Evolutionary conservation across 1,139 yeast species (phyloP).

Genomic region (Scheffersomyces titani): DNA sequence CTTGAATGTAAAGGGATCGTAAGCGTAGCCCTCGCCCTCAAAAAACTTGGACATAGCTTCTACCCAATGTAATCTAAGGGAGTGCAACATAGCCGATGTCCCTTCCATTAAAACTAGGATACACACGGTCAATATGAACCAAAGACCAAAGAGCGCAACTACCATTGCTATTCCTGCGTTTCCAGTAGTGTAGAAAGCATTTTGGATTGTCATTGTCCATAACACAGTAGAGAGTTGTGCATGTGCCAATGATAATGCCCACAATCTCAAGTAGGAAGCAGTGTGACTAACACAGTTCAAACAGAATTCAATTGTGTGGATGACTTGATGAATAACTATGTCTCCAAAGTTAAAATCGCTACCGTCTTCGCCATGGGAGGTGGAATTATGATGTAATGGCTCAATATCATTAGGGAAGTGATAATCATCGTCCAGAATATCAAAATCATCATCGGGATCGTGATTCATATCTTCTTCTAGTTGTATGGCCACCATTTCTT

Average conservation of each 20-base stretch:
- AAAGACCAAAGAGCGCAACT: slow-evolving; percentile 70
- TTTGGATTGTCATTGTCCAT: slow-evolving; percentile 77
- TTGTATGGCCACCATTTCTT: slow-evolving; percentile 35
- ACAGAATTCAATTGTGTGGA: slow-evolving; percentile 79
- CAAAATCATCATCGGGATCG: slow-evolving; percentile 33
- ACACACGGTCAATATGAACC: slow-evolving; percentile 74
- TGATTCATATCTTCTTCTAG: slow-evolving; percentile 24
- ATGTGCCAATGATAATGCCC: slow-evolving; percentile 81
- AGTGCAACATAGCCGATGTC: slow-evolving; percentile 84
- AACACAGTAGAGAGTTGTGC: slow-evolving; percentile 74
- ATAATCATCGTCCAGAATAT: slow-evolving; percentile 29
- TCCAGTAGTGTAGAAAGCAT: slow-evolving; percentile 54
- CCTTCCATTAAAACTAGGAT: slow-evolving; percentile 84
- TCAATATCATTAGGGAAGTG: slow-evolving; percentile 51
- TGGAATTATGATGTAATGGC: slow-evolving; percentile 30
- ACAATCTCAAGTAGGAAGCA: slow-evolving; percentile 73
- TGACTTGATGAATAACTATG: slow-evolving; percentile 76
- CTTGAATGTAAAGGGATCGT: slow-evolving; percentile 66
- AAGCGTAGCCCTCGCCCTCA: slow-evolving; percentile 78
- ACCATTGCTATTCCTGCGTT: slow-evolving; percentile 49
- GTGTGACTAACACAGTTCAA: slow-evolving; percentile 79
- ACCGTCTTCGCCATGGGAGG: slow-evolving; percentile 37
- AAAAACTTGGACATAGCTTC: slow-evolving; percentile 85
- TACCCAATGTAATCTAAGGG: slow-evolving; percentile 84
- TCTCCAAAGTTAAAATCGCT: slow-evolving; percentile 69